Base-by-base conservation (phyloP, 352 stramenopile genomes). In the Salisapilia sapeloensis region DNA sequence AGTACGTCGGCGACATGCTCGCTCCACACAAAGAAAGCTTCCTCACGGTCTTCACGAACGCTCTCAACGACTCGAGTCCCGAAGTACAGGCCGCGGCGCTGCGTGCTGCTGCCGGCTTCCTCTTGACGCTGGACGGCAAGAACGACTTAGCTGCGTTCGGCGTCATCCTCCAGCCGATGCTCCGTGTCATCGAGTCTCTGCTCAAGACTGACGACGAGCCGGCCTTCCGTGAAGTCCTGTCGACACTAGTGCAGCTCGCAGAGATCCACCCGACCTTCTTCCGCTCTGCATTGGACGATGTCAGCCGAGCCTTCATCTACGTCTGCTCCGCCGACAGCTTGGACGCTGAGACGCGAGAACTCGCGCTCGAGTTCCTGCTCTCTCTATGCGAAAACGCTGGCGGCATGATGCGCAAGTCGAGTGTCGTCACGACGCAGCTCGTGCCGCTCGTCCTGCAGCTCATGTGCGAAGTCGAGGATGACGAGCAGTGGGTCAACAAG, bases 231-330 rank as follows among this genome's bases (percentile, higher is more conserved):
- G 69, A 84, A 22, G 60, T 86, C 24, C 50, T 90, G 10, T 63
- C 66, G 13, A 49, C 57, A 33, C 57, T 90, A 20, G 55, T 90
- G 33, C 62, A 80, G 48, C 53, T 90, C 6, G 62, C 70, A 0
- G 75, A 82, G 36, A 48, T 76, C 29, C 75, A 90, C 44, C 69
- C 75, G 12, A 81, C 72, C 38, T 85, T 90, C 50, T 85, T 90
- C 50, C 61, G 66, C 46, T 53, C 55, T 31, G 46, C 63, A 30
- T 45, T 86, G 34, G 67, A 82, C 35, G 60, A 76, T 31, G 57
- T 84, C 20, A 60, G 55, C 14, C 65, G 66, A 25, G 75, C 69
- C 16, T 87, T 91, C 69, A 57, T 91, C 49, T 74, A 78, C 34
- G 58, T 87, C 38, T 63, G 56, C 31, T 70, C 63, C 27, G 50